Percentiles rank a stretch among this genome's conserved stretches.
phyloP scores from a whole-genome alignment of 1,139 yeast species.

The Pichia sp. region DNA sequence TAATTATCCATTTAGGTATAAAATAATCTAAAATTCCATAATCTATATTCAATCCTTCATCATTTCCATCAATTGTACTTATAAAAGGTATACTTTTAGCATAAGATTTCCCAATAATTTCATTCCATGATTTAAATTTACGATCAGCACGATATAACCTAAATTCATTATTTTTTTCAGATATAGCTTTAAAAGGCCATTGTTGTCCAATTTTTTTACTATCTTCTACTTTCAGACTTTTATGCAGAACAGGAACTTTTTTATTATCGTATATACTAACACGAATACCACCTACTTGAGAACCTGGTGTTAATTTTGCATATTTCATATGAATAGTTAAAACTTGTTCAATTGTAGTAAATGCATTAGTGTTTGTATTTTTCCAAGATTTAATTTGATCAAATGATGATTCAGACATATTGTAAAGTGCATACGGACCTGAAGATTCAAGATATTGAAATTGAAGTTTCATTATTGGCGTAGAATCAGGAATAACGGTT shows the following conservation, averaged over 20 bases:
- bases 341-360: conserved; percentile 15
- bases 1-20: conserved; percentile 14
- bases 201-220: not conserved
- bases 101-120: conserved; percentile 12
- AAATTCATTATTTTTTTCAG: conserved; percentile 2
- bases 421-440: conserved; percentile 14
- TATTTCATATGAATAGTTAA: conserved; percentile 14
- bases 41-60: not conserved
- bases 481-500: conserved; percentile 10
- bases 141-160: conserved; percentile 8
- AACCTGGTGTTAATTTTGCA: conserved; percentile 9
- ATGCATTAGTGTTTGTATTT: conserved; percentile 10
- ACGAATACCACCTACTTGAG: conserved; percentile 13
- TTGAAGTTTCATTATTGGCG: conserved; percentile 11
- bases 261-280: conserved; percentile 6
- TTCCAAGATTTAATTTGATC: conserved; percentile 12
- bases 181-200: conserved; percentile 15
- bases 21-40: conserved; percentile 12
- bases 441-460: conserved; percentile 9
- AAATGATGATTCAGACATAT: conserved; percentile 8
- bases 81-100: conserved; percentile 12
- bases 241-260: conserved; percentile 3
- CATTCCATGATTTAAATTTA: conserved; percentile 9
- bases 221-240: not conserved
- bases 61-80: not conserved